phyloP scores from a whole-genome alignment of 1,284 basidiomycete genomes.

The Cutaneotrichosporon spelunceum region DNA sequence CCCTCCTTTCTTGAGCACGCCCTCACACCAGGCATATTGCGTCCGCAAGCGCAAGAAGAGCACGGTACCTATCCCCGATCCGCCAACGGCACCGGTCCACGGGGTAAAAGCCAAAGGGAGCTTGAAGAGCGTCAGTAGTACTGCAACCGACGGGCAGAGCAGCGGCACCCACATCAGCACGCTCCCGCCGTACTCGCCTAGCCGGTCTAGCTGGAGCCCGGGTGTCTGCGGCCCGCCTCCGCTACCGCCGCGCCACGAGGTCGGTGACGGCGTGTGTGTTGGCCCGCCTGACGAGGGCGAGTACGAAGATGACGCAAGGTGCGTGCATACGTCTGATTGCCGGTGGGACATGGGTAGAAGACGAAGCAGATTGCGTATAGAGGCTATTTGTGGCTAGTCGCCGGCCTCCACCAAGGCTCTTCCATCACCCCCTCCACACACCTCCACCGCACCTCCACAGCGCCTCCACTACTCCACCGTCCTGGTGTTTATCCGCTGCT shows the following conservation, averaged over 20 bases:
- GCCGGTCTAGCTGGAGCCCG: not conserved
- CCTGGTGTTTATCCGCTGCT: no score
- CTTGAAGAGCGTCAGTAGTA: conserved; percentile 7
- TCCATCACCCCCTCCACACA: not conserved
- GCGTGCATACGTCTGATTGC: not conserved
- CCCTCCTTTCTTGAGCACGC: not conserved
- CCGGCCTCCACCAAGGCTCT: not conserved
- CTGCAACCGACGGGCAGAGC: not conserved
- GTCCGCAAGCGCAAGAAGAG: not conserved
- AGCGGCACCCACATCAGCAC: conserved; percentile 1
- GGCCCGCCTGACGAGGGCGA: conserved; percentile 6
- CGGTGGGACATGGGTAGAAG: not conserved
- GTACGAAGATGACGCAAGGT: conserved; percentile 3
- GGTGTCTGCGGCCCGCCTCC: not conserved
- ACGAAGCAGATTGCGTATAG: not conserved
- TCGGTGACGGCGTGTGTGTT: not conserved
- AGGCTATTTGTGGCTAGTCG: not conserved
- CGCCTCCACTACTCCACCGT: not conserved
- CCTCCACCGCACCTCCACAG: not conserved
- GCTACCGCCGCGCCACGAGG: conserved; percentile 1
- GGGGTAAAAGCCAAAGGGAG: not conserved
- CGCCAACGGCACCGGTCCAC: not conserved
- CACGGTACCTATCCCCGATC: not conserved
- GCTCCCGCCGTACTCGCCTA: conserved; percentile 2
- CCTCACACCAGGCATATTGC: not conserved